Evolutionary conservation across 1,284 basidiomycete genomes (phyloP), one percentile per base, ranked within the genome.

Genomic region (Pseudozyma thailandica): DNA sequence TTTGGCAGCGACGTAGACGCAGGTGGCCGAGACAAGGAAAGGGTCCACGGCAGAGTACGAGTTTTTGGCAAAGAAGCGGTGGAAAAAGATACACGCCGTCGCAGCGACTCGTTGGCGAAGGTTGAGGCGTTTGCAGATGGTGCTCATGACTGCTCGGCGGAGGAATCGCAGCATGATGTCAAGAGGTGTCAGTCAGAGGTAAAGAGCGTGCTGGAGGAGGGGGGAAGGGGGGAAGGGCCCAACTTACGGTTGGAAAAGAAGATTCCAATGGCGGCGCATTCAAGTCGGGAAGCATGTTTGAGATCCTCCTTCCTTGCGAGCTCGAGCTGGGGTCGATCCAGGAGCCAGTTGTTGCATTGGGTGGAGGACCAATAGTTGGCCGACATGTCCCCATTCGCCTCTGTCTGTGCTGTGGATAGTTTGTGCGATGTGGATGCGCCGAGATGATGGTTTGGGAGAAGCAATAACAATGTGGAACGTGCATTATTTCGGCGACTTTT

Each of bases 1-100:
- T 83, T 98, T 98, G 4, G 94, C 92, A 3, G 95, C 94, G 23
- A 98, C 90, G 83, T 97, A 98, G 66, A 92, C 90, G 84, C 94
- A 98, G 0, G 94, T 92, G 0, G 93, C 90, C 31, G 93, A 89
- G 38, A 98, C 93, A 48, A 95, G 86, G 78, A 93, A 94, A 0
- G 92, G 93, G 74, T 97, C 94, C 0, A 94, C 94, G 79, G 96
- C 93, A 84, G 91, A 93, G 80, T 93, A 95, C 3, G 73, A 68
- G 50, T 82, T 82, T 38, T 77, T 77, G 52, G 65, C 37, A 83
- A 98, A 98, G 85, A 98, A 98, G 21, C 95, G 87, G 31, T 91
- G 89, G 83, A 98, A 95, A 85, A 94, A 98, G 35, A 97, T 89
- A 38, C 90, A 92, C 1, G 95, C 92, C 0, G 94, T 97, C 1